These are phyloP conservation scores for Pichia sp. DNA, from an alignment of 1,139 yeast species.

Conservation along the genomic window DNA sequence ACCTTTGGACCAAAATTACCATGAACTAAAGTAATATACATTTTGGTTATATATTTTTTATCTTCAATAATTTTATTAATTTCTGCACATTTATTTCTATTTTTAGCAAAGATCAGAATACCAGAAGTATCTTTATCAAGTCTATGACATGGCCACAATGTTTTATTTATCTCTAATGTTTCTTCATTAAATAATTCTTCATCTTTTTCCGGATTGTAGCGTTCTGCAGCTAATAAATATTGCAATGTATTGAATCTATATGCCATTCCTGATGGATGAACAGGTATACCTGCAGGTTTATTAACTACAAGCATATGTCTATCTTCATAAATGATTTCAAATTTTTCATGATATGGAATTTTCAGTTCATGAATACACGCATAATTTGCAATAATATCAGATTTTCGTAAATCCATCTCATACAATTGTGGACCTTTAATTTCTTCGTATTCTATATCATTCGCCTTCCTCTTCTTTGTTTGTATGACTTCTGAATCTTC, in stretches of 20 bases:
- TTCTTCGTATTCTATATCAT: neutral
- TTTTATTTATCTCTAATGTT: slow-evolving; percentile 25
- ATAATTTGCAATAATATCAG: slow-evolving; percentile 13
- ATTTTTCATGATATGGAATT: slow-evolving; percentile 1
- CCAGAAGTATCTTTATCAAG: slow-evolving; percentile 73
- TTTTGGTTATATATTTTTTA: slow-evolving; percentile 35
- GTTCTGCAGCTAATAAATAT: neutral
- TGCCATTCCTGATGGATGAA: slow-evolving; percentile 64
- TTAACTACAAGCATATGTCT: slow-evolving; percentile 51
- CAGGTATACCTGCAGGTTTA: slow-evolving; percentile 71
- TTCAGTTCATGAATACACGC: slow-evolving; percentile 18
- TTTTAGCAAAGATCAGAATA: slow-evolving; percentile 51
- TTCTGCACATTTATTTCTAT: slow-evolving; percentile 35
- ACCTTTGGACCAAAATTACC: slow-evolving; percentile 47
- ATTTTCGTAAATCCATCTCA: slow-evolving; percentile 1
- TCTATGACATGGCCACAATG: slow-evolving; percentile 54
- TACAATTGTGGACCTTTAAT: slow-evolving; percentile 10
- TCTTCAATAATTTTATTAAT: slow-evolving; percentile 21
- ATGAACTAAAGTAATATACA: slow-evolving; percentile 53
- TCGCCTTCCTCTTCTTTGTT: neutral
- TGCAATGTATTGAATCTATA: slow-evolving; percentile 29
- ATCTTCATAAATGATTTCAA: slow-evolving; percentile 35
- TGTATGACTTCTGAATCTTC: neutral
- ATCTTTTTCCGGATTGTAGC: neutral
- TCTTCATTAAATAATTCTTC: neutral